Evolutionary conservation across 2,329 filamentous ascomycete genomes (phyloP).

Genomic region (Purpureocillium takamizusanense): DNA sequence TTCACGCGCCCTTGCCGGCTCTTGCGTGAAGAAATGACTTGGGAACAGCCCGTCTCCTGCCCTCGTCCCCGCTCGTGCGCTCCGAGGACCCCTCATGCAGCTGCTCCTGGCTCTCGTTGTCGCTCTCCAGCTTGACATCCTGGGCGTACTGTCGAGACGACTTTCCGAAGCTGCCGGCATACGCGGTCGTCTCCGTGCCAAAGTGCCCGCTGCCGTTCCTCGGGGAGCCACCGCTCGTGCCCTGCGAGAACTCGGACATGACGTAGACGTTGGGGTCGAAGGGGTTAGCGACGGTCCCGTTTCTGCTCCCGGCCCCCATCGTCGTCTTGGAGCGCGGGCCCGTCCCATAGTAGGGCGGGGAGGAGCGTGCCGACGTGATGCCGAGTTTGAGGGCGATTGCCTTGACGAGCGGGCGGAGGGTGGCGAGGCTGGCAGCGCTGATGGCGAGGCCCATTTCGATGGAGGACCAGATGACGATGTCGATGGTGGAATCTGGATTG

Average conservation of each 20-base stretch:
- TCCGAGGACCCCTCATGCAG: not conserved
- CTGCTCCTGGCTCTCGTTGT: not conserved
- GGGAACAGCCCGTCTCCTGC: too few relatives aligned
- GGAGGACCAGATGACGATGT: conserved; percentile 1
- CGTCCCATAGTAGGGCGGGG: not conserved
- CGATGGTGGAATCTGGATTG: not conserved
- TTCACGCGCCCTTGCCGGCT: too few relatives aligned
- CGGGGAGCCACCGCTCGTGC: not conserved
- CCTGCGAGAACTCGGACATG: conserved; percentile 1
- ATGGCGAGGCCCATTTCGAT: conserved; percentile 2
- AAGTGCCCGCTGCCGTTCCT: not conserved
- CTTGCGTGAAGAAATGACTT: too few relatives aligned
- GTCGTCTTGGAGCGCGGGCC: not conserved
- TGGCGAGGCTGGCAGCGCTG: conserved; percentile 1
- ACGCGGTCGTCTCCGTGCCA: conserved; percentile 3
- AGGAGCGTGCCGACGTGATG: not conserved
- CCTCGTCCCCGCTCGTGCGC: too few relatives aligned
- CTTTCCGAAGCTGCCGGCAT: conserved; percentile 6
- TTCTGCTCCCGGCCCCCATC: not conserved
- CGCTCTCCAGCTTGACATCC: not conserved
- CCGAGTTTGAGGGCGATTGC: not conserved
- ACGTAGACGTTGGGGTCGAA: conserved; percentile 1
- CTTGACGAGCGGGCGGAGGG: not conserved
- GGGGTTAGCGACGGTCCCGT: not conserved
- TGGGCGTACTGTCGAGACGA: too few relatives aligned